Percentiles rank a stretch among this genome's conserved stretches.
These are phyloP conservation scores for Colletotrichum abscissum DNA, from an alignment of 2,329 filamentous ascomycete species.

Conservation along the genomic window DNA sequence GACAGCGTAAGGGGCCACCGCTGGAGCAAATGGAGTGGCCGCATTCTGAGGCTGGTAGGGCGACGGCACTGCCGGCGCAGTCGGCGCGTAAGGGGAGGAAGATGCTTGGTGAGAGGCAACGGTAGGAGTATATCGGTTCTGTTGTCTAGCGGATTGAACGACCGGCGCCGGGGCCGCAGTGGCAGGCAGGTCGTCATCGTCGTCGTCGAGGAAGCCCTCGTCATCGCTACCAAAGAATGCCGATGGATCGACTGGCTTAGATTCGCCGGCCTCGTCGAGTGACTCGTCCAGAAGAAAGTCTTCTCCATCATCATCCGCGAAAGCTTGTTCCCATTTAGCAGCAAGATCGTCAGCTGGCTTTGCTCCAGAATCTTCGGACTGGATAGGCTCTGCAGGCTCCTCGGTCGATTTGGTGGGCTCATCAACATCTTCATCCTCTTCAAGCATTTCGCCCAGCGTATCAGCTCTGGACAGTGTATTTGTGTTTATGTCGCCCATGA, in stretches of 20 bases:
- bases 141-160: slow-evolving; percentile 12
- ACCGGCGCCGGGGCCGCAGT: background rate
- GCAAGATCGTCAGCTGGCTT: slow-evolving; percentile 72
- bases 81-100: slow-evolving; percentile 42
- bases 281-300: slow-evolving; percentile 71
- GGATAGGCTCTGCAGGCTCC: slow-evolving; percentile 6
- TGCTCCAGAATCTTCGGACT: slow-evolving; percentile 37
- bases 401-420: background rate
- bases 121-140: slow-evolving; percentile 35
- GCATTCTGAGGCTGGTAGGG: slow-evolving; percentile 39
- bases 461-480: slow-evolving; percentile 40
- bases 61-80: slow-evolving; percentile 37
- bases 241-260: slow-evolving; percentile 67
- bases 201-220: slow-evolving; percentile 85
- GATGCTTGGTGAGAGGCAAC: slow-evolving; percentile 1
- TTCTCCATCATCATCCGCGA: slow-evolving; percentile 80
- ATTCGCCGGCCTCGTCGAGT: slow-evolving; percentile 50
- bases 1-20: slow-evolving; percentile 35
- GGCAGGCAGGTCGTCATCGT: slow-evolving; percentile 51
- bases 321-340: slow-evolving; percentile 85
- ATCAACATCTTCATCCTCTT: slow-evolving; percentile 43
- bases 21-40: slow-evolving; percentile 30
- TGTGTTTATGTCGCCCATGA: slow-evolving; percentile 63
- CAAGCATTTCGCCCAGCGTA: slow-evolving; percentile 44
- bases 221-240: slow-evolving; percentile 85